Base-by-base conservation (phyloP, 2,329 filamentous ascomycete species). In the Lachnellula subtilissima region DNA sequence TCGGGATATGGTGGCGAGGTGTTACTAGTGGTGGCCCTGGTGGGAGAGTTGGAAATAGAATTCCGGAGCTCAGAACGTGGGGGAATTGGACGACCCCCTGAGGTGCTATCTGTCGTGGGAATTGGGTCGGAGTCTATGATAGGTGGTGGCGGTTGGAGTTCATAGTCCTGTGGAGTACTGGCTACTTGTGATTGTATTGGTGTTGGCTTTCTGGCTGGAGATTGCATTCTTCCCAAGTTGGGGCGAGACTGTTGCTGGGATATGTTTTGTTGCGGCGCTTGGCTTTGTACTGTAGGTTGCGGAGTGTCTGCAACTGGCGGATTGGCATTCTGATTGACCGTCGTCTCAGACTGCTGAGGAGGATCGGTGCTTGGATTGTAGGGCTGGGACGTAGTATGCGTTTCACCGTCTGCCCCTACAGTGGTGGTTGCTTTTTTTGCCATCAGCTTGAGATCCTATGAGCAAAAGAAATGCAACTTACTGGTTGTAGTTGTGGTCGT, bases 31-130 rank as follows among this genome's bases (percentile, higher is more conserved):
- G 39, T 40, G 12, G 37, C 12, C 25, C 25, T 25, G 25, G 25
- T 32, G 28, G 28, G 28, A 42, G 39, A 42, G 39, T 15, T 19
- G 17, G 39, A 15, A 4, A 32, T 15, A 25, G 39, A 42, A 4
- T 42, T 42, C 11, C 52, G 53, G 17, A 58, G 25, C 25, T 60
- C 58, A 23, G 60, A 60, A 5, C 58, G 56, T 17, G 55, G 50
- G 14, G 60, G 62, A n/a, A 64, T 62, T 19, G 49, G 32, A 12
- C 55, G 46, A 12, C 61, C 52, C 7, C 59, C 53, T 43, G 43
- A 47, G 11, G 54, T 62, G 32, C 46, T 53, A 14, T 56, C 47
- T 36, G 35, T 50, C 15, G 32, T 50, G 17, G 47, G 55, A 19
- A 52, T 42, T 45, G 36, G 4, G 23, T 49, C 5, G 51, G 39